Evolutionary conservation across 1,284 basidiomycete genomes (phyloP), one percentile per base, ranked within the genome.

Genomic region (Moniliella sp.): DNA sequence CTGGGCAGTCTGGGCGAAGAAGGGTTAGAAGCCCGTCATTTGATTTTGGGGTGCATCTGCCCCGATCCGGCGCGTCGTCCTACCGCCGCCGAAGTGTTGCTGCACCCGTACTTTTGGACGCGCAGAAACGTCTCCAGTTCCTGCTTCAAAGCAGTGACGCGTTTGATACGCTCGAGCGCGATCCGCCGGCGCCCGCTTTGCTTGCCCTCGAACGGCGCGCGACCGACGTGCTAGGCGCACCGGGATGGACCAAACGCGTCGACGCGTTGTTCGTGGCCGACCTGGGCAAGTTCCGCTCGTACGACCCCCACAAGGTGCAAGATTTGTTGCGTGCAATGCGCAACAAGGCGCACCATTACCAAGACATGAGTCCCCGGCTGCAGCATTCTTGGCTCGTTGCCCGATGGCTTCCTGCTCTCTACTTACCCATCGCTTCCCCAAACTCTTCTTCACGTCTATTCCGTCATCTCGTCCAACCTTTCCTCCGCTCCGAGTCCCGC

Each of bases 101-200:
- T 78, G 15, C 86, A 97, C 62, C 88, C 88, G 0, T 91, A 82
- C 67, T 99, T 94, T 67, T 99, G 88, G 91, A 75, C 79, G 38
- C 66, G 84, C 0, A 74, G 70, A 75, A 78, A 44, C 71, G 86
- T 19, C 66, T 99, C 2, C 74, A 71, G 29, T 99, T 97, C 70
- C 66, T 99, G 11, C 86, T 91, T 62, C 88, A 97, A 45, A 81
- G 83, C 0, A 93, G 83, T 0, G 88, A 97, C 61, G 73, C 84
- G 1, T 94, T 97, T 61, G 88, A 99, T 63, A 86, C 84, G 55
- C 88, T 99, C 81, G 79, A 76, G 46, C 71, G 78, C 30, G 83
- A 88, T 32, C 82, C 86, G 0, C 75, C 74, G 30, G 79, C 91
- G 33, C 66, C 71, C 0, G 70, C 74, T 32, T 68, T 97, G 10